Evolutionary conservation across 83 land plant genomes (phyloP), one percentile per base, ranked within the genome.

Genomic region (Picea engelmannii): DNA sequence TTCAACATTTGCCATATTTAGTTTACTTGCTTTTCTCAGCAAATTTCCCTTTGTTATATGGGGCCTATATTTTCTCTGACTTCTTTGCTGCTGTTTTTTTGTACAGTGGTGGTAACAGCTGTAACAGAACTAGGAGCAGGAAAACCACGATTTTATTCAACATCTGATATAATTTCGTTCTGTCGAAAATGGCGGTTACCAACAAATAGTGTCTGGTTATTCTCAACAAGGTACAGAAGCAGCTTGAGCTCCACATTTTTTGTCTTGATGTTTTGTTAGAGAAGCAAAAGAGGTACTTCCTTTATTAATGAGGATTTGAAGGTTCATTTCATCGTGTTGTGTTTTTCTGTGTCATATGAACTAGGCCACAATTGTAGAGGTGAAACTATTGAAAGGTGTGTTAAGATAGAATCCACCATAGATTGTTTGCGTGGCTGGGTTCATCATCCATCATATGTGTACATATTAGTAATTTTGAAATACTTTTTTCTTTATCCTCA

Each of bases 131-230:
- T 97, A 81, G 92, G 89, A 25, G 78, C 83, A 82, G 93, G 95
- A 58, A 98, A 98, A 52, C 98, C 99, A 47, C 92, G 88, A 42
- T 97, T 97, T 71, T 92, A 90, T 78, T 95, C 99, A 24, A 95
- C 99, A 55, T 90, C 99, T 67, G 96, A 97, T 71, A 52, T 97
- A 71, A 91, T 97, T 82, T 92, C 94, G 61, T 95, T 97, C 63
- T 97, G 99, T 85, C 87, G 96, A 79, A 86, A 91, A 67, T 97
- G 99, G 99, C 95, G 98, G 11, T 84, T 97, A 18, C 99, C 99
- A 79, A 95, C 96, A 61, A 97, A 97, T 88, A 92, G 94, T 80
- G 87, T 94, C 55, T 97, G 98, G 99, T 84, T 97, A 65, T 95
- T 95, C 88, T 95, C 99, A 42, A 85, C 97, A 64, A 94, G 93